Percentiles rank a stretch among this genome's conserved stretches.
Conservation (phyloP, 352 stramenopile genomes). For the Globisporangium middletonii region DNA sequence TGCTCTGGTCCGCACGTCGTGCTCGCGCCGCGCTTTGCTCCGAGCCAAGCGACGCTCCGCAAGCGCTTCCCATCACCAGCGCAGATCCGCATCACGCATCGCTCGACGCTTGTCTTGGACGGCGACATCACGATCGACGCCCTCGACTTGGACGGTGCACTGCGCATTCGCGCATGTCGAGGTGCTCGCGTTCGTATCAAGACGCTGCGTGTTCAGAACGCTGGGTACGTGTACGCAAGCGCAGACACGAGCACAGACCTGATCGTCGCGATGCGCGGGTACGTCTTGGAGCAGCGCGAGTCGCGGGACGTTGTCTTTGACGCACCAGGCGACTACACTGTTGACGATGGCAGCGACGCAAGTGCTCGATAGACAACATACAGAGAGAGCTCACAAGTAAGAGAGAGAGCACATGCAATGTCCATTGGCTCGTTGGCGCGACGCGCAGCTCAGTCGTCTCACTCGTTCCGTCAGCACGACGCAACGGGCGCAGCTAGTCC, state of each 20-base stretch:
- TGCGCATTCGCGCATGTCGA: conserved; percentile 34
- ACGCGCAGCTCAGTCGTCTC: too few species aligned
- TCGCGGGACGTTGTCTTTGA: conserved; percentile 42
- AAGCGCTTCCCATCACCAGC: conserved; percentile 26
- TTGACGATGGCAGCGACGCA: conserved; percentile 12
- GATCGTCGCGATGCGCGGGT: conserved; percentile 54
- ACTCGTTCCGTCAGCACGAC: too few species aligned
- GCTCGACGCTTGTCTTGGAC: conserved; percentile 53
- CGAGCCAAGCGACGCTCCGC: conserved; percentile 22
- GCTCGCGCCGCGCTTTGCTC: conserved; percentile 31
- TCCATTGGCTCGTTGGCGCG: not conserved
- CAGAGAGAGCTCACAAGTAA: not conserved
- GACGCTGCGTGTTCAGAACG: conserved; percentile 37
- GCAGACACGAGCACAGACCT: conserved; percentile 15
- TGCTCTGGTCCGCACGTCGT: conserved; percentile 40
- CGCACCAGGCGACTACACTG: conserved; percentile 35
- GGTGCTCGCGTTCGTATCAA: conserved; percentile 40
- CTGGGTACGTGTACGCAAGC: conserved; percentile 36
- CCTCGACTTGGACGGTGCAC: conserved; percentile 41
- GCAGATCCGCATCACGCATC: conserved; percentile 27
- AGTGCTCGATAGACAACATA: not conserved
- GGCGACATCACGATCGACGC: conserved; percentile 38
- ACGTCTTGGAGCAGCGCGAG: conserved; percentile 29
- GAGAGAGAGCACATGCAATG: not conserved
- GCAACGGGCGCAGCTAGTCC: conserved; percentile 11